A percentile compares a stretch with the other conserved stretches of the same genome.
phyloP scores from a whole-genome alignment of 352 stramenopile species.

The Pythium rhizo-oryzae region DNA sequence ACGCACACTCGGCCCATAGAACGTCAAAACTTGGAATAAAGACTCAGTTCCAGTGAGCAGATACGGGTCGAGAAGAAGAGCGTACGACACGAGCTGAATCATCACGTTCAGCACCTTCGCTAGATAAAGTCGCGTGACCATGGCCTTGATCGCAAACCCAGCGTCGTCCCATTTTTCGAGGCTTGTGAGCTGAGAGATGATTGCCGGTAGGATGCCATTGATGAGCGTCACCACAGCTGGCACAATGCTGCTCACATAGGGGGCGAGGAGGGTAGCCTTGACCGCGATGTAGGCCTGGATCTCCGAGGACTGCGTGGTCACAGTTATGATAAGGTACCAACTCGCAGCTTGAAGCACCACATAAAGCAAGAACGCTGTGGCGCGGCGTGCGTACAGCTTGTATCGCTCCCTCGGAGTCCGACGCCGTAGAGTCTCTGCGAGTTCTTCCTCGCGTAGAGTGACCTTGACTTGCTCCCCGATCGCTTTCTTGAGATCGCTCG shows the following conservation, averaged over 20 bases:
- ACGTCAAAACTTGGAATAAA: constrained; percentile 37
- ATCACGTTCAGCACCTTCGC: constrained; percentile 85
- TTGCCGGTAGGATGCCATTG: constrained; percentile 64
- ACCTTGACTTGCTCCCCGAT: constrained; percentile 68
- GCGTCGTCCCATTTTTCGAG: constrained; percentile 82
- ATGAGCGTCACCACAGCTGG: constrained; percentile 74
- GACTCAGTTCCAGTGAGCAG: constrained; percentile 48
- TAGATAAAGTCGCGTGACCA: constrained; percentile 79
- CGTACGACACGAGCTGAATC: constrained; percentile 80
- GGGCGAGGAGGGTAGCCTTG: constrained; percentile 45
- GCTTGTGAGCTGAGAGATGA: constrained; percentile 64
- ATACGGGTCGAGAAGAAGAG: constrained; percentile 66
- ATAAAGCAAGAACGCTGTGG: constrained; percentile 60
- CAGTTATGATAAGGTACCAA: constrained; percentile 73
- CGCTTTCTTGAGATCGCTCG: constrained; percentile 53
- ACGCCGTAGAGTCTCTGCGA: constrained; percentile 47
- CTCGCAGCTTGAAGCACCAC: constrained; percentile 60
- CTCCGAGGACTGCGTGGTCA: constrained; percentile 70
- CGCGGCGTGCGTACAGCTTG: constrained; percentile 51
- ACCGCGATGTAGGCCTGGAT: constrained; percentile 50
- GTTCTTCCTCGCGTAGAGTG: constrained; percentile 55
- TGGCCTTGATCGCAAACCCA: constrained; percentile 81
- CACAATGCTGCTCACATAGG: constrained; percentile 67
- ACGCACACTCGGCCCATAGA: constrained; percentile 49
- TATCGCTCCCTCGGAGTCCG: constrained; percentile 62